Evolutionary conservation across 2,329 filamentous ascomycete genomes (phyloP).

Genomic region (Dothideomycetes sp.): DNA sequence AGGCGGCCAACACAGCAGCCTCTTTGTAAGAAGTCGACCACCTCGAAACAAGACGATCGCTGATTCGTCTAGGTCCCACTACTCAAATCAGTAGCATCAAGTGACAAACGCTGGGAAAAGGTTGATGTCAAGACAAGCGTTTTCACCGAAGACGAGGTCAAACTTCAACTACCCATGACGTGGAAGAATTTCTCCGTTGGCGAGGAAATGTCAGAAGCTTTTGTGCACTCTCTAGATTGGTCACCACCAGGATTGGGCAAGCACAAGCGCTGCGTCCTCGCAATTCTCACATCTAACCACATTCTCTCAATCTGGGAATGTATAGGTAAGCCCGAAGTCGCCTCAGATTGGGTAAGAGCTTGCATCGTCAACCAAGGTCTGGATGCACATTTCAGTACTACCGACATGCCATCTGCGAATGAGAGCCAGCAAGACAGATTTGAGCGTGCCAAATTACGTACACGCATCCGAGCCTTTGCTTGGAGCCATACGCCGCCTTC

Average conservation of each 20-base stretch:
- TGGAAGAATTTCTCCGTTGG: conserved; percentile 45
- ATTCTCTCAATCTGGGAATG: conserved; percentile 49
- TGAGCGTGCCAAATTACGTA: conserved; percentile 23
- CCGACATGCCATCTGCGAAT: conserved; percentile 17
- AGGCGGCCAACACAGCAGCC: conserved; percentile 45
- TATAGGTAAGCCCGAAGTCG: conserved; percentile 32
- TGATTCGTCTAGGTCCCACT: conserved; percentile 16
- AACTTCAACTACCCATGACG: conserved; percentile 36
- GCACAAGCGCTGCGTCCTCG: conserved; percentile 45
- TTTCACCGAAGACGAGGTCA: conserved; percentile 43
- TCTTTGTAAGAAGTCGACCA: conserved; percentile 36
- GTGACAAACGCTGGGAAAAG: conserved; percentile 27
- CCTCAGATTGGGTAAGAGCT: conserved; percentile 43
- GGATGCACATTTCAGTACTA: conserved; percentile 21
- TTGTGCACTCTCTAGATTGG: conserved; percentile 45
- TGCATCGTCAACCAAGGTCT: conserved; percentile 45
- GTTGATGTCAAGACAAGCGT: conserved; percentile 39
- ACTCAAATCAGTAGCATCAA: conserved; percentile 21
- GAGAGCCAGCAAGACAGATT: conserved; percentile 21
- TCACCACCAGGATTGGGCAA: conserved; percentile 47
- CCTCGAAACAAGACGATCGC: conserved; percentile 1
- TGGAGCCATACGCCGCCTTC: conserved; percentile 28
- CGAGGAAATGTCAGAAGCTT: conserved; percentile 48
- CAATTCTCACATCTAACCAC: conserved; percentile 48
- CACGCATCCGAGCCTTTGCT: conserved; percentile 34